Conservation (phyloP, 371 early-diverging fungal genomes). For the Mucor mucedo region DNA sequence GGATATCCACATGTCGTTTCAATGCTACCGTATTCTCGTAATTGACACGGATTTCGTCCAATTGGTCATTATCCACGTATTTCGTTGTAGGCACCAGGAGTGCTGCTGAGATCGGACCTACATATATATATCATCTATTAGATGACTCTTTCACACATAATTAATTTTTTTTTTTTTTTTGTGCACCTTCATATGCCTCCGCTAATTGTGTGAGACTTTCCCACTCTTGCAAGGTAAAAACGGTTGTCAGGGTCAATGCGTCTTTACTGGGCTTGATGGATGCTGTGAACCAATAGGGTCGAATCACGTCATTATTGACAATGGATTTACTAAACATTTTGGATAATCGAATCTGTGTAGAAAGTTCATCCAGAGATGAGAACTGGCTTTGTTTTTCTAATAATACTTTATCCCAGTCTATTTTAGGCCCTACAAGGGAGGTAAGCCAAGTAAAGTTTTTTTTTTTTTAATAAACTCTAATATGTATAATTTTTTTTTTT, state of each 20-base stretch:
- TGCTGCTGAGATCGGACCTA: slow-evolving; percentile 62
- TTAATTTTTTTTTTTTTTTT: too few relatives aligned
- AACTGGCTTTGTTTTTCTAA: slow-evolving; percentile 6
- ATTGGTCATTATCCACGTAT: slow-evolving; percentile 24
- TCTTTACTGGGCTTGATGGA: slow-evolving; percentile 23
- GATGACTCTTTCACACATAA: too few relatives aligned
- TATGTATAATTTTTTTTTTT: background rate
- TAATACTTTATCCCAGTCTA: slow-evolving; percentile 18
- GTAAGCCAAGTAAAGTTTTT: too few relatives aligned
- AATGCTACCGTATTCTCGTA: slow-evolving; percentile 47
- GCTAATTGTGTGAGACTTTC: slow-evolving; percentile 31
- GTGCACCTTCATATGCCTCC: slow-evolving; percentile 37
- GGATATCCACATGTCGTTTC: slow-evolving; percentile 55
- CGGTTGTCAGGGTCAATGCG: slow-evolving; percentile 34
- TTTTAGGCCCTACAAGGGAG: background rate
- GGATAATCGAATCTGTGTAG: slow-evolving; percentile 27
- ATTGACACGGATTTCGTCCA: slow-evolving; percentile 39
- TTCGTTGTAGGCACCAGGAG: slow-evolving; percentile 42
- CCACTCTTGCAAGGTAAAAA: slow-evolving; percentile 33
- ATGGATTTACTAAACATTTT: slow-evolving; percentile 47
- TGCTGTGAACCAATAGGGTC: slow-evolving; percentile 43
- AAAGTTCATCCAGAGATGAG: slow-evolving; percentile 27
- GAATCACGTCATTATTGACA: slow-evolving; percentile 30
- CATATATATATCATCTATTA: background rate
- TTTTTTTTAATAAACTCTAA: too few relatives aligned